Conservation (phyloP, 2,329 filamentous ascomycete species). For the Scytalidium lignicola region DNA sequence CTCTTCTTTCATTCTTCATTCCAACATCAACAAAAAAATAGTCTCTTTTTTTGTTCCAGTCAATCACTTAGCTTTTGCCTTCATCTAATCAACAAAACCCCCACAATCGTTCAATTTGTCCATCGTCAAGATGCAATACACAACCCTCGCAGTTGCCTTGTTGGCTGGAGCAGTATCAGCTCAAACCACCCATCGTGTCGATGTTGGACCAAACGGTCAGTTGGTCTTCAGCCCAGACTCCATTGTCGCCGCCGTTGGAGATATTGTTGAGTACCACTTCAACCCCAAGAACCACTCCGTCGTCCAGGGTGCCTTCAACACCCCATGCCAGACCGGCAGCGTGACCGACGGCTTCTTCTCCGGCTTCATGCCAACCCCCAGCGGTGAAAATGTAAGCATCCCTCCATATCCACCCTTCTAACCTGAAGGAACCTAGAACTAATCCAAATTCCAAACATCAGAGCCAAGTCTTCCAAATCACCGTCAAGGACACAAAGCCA, state of each 20-base stretch:
- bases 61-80: too few species aligned
- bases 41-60: too few species aligned
- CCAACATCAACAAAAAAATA: too few species aligned
- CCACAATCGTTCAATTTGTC: not conserved
- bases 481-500: constrained; percentile 34
- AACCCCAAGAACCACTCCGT: constrained; percentile 35
- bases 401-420: not conserved
- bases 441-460: constrained; percentile 10
- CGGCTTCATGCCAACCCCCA: not conserved
- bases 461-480: constrained; percentile 33
- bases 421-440: not conserved
- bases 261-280: constrained; percentile 51
- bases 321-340: not conserved
- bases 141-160: not conserved
- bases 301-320: not conserved
- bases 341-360: not conserved
- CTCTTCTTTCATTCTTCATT: too few species aligned
- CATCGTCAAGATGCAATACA: not conserved
- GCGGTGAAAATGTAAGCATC: not conserved
- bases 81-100: not conserved
- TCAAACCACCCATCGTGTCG: constrained; percentile 2
- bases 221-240: constrained; percentile 47
- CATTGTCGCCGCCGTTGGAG: constrained; percentile 42
- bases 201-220: constrained; percentile 15
- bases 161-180: constrained; percentile 4